Percentiles rank a stretch among this genome's conserved stretches.
phyloP scores from a whole-genome alignment of 106 monocot species.

The Acorus gramineus region DNA sequence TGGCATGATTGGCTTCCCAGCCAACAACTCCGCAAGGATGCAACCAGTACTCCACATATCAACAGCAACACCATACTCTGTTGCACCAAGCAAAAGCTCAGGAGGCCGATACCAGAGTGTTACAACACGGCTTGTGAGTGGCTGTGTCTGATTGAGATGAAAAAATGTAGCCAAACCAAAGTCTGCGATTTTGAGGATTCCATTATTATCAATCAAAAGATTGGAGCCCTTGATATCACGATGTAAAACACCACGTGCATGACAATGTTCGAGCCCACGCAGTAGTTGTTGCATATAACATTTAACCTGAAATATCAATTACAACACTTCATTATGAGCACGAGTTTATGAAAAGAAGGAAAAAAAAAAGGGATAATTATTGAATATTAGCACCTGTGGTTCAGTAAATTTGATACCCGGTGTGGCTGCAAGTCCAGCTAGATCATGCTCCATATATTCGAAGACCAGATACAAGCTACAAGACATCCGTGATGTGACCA shows the following conservation, averaged over 20 bases:
- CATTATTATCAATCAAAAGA: constrained; percentile 50
- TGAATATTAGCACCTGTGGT: constrained; percentile 28
- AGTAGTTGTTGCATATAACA: constrained; percentile 62
- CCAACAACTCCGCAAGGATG: constrained; percentile 58
- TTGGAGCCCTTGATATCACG: constrained; percentile 71
- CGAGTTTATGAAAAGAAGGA: not conserved
- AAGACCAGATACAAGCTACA: constrained; percentile 56
- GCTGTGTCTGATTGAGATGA: constrained; percentile 42
- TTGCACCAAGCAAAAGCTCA: constrained; percentile 58
- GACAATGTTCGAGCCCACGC: constrained; percentile 58
- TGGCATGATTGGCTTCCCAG: constrained; percentile 69
- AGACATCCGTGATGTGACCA: constrained; percentile 53
- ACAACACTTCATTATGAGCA: not conserved
- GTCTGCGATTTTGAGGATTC: constrained; percentile 58
- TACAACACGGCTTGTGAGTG: constrained; percentile 61
- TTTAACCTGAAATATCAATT: constrained; percentile 46
- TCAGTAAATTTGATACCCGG: constrained; percentile 53
- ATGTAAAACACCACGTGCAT: constrained; percentile 50
- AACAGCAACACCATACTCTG: constrained; percentile 49
- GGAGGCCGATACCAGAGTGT: constrained; percentile 72
- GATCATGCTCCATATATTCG: constrained; percentile 74
- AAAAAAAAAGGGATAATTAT: not conserved
- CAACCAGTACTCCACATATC: constrained; percentile 74
- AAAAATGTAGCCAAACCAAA: constrained; percentile 69
- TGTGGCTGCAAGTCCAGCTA: constrained; percentile 54